Percentiles rank a stretch among this genome's conserved stretches.
Conservation (phyloP, 2,329 filamentous ascomycete genomes). For the Monilinia fructicola region DNA sequence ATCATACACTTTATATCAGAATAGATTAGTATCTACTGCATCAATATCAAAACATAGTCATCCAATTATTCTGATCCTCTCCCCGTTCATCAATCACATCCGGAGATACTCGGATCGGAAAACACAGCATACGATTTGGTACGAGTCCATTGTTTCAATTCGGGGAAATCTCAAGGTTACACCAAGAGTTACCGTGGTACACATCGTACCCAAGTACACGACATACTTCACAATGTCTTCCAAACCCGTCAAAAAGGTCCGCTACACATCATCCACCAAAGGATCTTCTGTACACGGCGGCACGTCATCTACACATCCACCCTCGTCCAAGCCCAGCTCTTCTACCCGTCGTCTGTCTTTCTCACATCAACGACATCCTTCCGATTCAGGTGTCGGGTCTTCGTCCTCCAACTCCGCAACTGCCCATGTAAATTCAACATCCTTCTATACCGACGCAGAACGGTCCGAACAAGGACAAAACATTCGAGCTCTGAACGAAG, state of each 20-base stretch:
- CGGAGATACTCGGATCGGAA: slow-evolving; percentile 3
- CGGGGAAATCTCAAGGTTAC: neutral
- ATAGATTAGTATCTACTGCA: slow-evolving; percentile 13
- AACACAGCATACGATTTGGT: slow-evolving; percentile 13
- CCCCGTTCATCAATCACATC: slow-evolving; percentile 1
- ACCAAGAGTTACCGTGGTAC: slow-evolving; percentile 14
- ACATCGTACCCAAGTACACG: neutral
- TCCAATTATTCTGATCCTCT: slow-evolving; percentile 3
- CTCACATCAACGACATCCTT: slow-evolving; percentile 9
- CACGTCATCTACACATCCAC: neutral
- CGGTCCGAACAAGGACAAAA: slow-evolving; percentile 6
- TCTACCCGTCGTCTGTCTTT: slow-evolving; percentile 3
- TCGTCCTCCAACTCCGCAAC: slow-evolving; percentile 12
- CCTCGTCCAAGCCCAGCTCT: neutral
- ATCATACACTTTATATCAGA: neutral
- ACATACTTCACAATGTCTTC: slow-evolving; percentile 15
- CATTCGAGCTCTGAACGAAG: slow-evolving; percentile 8
- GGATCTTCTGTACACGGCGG: slow-evolving; percentile 14
- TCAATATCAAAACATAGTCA: neutral
- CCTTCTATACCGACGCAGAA: slow-evolving; percentile 1
- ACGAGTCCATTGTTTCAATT: slow-evolving; percentile 4
- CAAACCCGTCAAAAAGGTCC: slow-evolving; percentile 18
- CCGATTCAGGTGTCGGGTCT: slow-evolving; percentile 17
- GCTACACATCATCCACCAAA: slow-evolving; percentile 21
- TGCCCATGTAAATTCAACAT: slow-evolving; percentile 2